These are phyloP conservation scores for Astragalus glycyphyllos DNA, from an alignment of 306 rosid species.

Conservation along the genomic window DNA sequence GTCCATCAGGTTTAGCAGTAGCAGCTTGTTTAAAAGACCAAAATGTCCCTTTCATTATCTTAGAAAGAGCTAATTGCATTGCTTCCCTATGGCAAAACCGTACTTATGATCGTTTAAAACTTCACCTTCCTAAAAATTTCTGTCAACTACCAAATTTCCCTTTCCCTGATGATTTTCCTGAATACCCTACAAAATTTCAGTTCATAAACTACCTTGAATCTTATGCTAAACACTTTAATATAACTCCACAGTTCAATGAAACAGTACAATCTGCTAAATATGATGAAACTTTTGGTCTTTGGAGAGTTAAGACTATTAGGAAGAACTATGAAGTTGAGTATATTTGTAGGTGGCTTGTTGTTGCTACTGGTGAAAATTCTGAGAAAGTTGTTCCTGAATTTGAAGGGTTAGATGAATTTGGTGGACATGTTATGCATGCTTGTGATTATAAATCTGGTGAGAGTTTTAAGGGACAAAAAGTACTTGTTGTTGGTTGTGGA, in stretches of 20 bases:
- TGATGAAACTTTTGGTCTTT: conserved; percentile 78
- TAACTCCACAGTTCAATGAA: conserved; percentile 79
- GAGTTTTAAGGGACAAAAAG: conserved; percentile 56
- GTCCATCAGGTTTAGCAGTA: conserved; percentile 92
- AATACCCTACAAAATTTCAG: conserved; percentile 80
- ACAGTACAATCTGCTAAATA: conserved; percentile 89
- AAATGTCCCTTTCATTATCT: conserved; percentile 73
- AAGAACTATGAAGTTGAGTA: conserved; percentile 65
- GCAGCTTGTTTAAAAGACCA: conserved; percentile 82
- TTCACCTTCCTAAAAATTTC: conserved; percentile 88
- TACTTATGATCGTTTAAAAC: conserved; percentile 84
- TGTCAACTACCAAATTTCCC: conserved; percentile 85
- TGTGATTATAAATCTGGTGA: conserved; percentile 85
- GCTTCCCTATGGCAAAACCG: conserved; percentile 90
- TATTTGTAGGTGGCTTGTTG: conserved; percentile 90
- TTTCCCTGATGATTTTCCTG: conserved; percentile 75
- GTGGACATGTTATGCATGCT: conserved; percentile 75
- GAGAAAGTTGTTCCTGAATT: conserved; percentile 84
- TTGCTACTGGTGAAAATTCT: conserved; percentile 91
- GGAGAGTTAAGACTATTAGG: conserved; percentile 72
- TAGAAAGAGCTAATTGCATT: conserved; percentile 85
- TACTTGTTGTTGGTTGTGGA: conserved; percentile 92
- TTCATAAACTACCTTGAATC: conserved; percentile 81
- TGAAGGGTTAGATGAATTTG: conserved; percentile 73
- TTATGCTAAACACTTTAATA: conserved; percentile 73